phyloP scores from a whole-genome alignment of 148 eudicot species.

The Heliamphora exappendiculata region DNA sequence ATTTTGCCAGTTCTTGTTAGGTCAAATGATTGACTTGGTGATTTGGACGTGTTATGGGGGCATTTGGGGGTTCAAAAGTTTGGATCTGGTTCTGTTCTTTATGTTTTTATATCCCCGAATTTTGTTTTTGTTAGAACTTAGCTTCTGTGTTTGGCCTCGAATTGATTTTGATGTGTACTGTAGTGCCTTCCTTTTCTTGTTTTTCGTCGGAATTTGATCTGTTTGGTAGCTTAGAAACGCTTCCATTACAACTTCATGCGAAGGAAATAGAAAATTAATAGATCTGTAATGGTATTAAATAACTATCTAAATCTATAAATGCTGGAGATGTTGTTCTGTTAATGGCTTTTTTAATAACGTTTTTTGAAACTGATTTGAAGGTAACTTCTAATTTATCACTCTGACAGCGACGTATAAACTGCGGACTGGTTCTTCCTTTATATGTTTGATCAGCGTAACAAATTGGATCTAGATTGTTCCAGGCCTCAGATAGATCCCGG shows the following conservation, averaged over 20 bases:
- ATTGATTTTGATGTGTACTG: neutral
- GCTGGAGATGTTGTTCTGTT: neutral
- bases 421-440: neutral
- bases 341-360: neutral
- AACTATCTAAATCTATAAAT: neutral
- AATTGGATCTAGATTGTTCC: neutral
- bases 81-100: neutral
- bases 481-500: neutral
- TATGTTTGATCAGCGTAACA: neutral
- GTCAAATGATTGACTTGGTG: constrained; percentile 5
- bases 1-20: neutral
- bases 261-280: neutral
- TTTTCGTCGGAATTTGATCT: neutral
- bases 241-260: neutral
- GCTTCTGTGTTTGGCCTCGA: too few species aligned
- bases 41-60: neutral
- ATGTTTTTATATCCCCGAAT: neutral
- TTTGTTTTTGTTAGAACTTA: neutral
- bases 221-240: neutral
- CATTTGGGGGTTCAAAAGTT: neutral
- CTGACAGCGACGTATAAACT: neutral
- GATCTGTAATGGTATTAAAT: neutral
- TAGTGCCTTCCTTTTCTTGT: neutral
- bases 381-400: neutral
- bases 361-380: neutral